These are phyloP conservation scores for Alternaria arbusti DNA, from an alignment of 2,329 filamentous ascomycete species.

Conservation along the genomic window DNA sequence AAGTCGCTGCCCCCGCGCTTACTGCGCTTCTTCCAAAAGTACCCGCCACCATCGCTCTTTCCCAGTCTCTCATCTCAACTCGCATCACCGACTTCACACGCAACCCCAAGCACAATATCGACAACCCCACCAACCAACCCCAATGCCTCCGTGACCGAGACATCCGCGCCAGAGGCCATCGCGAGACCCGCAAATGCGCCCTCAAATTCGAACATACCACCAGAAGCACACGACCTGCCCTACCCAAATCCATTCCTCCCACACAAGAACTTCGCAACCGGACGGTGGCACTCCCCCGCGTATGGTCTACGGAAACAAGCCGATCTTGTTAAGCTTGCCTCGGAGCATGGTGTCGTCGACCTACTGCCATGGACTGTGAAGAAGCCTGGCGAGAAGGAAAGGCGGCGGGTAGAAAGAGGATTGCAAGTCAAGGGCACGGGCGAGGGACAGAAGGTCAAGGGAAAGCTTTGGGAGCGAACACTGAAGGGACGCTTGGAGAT, in stretches of 20 bases:
- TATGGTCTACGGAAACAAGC: constrained; percentile 88
- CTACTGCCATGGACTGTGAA: constrained; percentile 79
- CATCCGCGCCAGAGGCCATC: constrained; percentile 36
- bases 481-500: constrained; percentile 84
- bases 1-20: constrained; percentile 78
- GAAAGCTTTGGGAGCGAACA: constrained; percentile 88
- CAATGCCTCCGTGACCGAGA: constrained; percentile 48
- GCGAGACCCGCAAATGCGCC: constrained; percentile 16
- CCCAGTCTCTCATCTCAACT: constrained; percentile 32
- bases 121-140: constrained; percentile 41
- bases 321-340: constrained; percentile 85
- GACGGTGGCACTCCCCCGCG: constrained; percentile 81
- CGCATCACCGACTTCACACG: constrained; percentile 17
- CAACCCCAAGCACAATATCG: constrained; percentile 21
- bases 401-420: constrained; percentile 77
- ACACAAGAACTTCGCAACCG: constrained; percentile 77
- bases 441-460: constrained; percentile 92
- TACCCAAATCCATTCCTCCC: constrained; percentile 81
- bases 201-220: constrained; percentile 17
- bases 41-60: constrained; percentile 70
- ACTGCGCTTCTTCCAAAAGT: constrained; percentile 85
- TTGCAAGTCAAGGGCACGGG: constrained; percentile 90
- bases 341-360: constrained; percentile 78
- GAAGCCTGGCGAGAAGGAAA: constrained; percentile 73
- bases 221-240: constrained; percentile 52